Base-by-base conservation (phyloP, 2,329 filamentous ascomycete species). In the Exophiala aquamarina region DNA sequence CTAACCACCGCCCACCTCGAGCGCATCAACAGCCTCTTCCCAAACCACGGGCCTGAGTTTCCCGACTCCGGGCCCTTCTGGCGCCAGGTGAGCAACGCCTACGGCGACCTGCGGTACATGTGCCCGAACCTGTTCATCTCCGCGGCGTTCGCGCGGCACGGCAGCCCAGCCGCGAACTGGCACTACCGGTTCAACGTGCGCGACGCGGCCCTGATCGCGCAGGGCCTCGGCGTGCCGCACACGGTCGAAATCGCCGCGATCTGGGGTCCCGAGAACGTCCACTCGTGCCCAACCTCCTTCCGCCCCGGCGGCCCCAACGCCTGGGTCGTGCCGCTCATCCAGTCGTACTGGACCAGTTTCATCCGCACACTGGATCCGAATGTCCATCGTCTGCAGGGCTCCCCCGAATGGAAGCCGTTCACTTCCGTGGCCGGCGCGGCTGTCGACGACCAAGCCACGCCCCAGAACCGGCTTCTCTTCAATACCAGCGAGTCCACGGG, bases 261-360 rank as follows among this genome's bases (percentile, higher is more conserved):
- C 41, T 89, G 81, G 70, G 86, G 86, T 0, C 78, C 82, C 0
- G 68, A 74, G 3, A 78, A 84, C 59, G 71, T 76, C 2, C 66
- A 70, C 17, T 67, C 53, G 0, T 65, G 74, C 1, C 83, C 84
- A 0, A 59, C 61, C 2, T 83, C 78, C 37, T 89, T 88, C 56
- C 63, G 63, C 6, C 61, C 68, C 10, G 48, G 46, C 2, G 29
- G 29, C 0, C 71, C 70, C 3, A 89, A 89, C 54, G 75, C 69
- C 1, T 61, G 61, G 0, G 80, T 86, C 4, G 73, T 86, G 1
- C 72, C 78, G 0, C 66, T 85, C 0, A 76, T 86, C 20, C 83
- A 88, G 59, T 76, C 73, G 0, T 91, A 89, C 64, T 90, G 85
- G 84, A 79, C 82, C 1, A 87, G 82, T 54, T 91, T 91, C 61